Conservation (phyloP, 495 filamentous ascomycete genomes). For the Lasiosphaeris hirsuta region DNA sequence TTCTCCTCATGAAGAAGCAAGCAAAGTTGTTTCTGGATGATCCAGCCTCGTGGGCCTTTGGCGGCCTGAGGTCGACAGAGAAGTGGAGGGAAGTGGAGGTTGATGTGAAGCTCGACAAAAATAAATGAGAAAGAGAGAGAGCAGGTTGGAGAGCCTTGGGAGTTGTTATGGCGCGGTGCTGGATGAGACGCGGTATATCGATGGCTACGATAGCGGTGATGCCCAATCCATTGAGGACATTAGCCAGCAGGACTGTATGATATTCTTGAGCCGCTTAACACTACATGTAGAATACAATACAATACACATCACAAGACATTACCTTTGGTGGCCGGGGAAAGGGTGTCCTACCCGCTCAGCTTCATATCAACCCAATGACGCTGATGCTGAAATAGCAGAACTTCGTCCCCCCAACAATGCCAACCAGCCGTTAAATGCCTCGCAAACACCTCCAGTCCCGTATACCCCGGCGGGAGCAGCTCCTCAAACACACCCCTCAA, state of each 20-base stretch:
- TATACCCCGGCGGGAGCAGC: conserved; percentile 49
- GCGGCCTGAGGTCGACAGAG: conserved; percentile 46
- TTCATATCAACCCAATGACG: conserved; percentile 57
- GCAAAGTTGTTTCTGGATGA: conserved; percentile 31
- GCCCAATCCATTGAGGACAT: neutral
- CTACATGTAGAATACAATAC: conserved; percentile 11
- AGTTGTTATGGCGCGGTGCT: too few species aligned
- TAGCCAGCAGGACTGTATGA: conserved; percentile 8
- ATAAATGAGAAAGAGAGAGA: neutral
- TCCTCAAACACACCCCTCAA: conserved; percentile 44
- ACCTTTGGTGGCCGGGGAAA: neutral
- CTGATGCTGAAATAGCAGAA: conserved; percentile 69
- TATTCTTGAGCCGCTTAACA: conserved; percentile 5
- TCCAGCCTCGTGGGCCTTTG: conserved; percentile 44
- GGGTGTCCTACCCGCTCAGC: too few species aligned
- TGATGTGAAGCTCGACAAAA: conserved; percentile 7
- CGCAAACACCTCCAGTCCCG: conserved; percentile 82
- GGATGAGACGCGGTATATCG: too few species aligned
- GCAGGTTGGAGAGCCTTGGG: neutral
- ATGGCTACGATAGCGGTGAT: too few species aligned
- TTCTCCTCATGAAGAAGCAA: conserved; percentile 27
- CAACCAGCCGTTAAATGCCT: conserved; percentile 81
- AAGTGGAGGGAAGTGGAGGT: conserved; percentile 33
- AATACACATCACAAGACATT: neutral
- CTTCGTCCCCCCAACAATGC: conserved; percentile 89